Evolutionary conservation across 176 grass and related monocot genomes (phyloP).

Genomic region (Chloris gayana): DNA sequence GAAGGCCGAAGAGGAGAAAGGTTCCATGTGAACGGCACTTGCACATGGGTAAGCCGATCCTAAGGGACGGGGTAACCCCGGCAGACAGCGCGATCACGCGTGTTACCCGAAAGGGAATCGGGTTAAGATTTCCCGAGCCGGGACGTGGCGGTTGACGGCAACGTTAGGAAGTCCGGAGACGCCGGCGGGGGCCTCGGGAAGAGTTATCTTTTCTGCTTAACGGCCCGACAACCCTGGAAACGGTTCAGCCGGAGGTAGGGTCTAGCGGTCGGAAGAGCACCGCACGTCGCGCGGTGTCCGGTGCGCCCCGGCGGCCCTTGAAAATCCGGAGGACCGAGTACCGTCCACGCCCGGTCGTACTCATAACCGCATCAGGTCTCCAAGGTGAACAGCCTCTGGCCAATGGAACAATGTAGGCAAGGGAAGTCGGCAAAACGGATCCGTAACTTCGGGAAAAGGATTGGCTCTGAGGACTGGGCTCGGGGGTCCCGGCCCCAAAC

Average conservation of each 20-base stretch:
- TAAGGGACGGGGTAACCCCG: constrained; percentile 19
- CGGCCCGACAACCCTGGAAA: constrained; percentile 64
- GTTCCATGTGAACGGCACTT: constrained; percentile 85
- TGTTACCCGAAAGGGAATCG: constrained; percentile 51
- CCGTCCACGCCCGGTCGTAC: constrained; percentile 45
- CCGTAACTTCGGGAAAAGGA: constrained; percentile 82
- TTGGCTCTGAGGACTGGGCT: constrained; percentile 68
- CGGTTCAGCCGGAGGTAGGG: constrained; percentile 68
- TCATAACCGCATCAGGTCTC: constrained; percentile 81
- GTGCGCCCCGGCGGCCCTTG: constrained; percentile 37
- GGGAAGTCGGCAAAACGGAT: constrained; percentile 78
- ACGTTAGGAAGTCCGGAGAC: constrained; percentile 73
- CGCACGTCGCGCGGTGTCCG: constrained; percentile 60
- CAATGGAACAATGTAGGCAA: constrained; percentile 80
- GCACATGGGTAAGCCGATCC: constrained; percentile 67
- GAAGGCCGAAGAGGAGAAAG: constrained; percentile 54
- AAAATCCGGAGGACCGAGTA: constrained; percentile 42
- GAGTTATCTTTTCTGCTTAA: constrained; percentile 84
- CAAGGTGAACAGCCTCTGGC: constrained; percentile 53
- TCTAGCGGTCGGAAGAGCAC: constrained; percentile 64
- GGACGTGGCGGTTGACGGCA: constrained; percentile 61
- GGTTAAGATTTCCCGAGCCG: constrained; percentile 60
- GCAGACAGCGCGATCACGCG: constrained; percentile 14
- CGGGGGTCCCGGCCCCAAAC: constrained; percentile 47
- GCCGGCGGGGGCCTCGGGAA: constrained; percentile 67